These are phyloP conservation scores for Xylariaceae sp. DNA, from an alignment of 2,329 filamentous ascomycete species.

Conservation along the genomic window DNA sequence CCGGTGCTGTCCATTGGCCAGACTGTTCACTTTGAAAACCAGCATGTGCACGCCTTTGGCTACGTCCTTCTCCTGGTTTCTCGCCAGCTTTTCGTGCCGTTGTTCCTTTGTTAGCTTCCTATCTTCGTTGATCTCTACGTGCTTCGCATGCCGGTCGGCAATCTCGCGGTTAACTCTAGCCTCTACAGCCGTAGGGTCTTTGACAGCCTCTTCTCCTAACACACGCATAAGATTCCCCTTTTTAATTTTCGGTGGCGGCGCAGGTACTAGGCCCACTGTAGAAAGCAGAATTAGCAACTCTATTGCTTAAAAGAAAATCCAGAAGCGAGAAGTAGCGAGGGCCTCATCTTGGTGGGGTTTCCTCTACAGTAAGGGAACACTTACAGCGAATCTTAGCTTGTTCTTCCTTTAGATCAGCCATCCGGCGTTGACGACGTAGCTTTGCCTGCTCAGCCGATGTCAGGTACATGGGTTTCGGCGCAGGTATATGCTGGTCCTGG, in stretches of 20 bases:
- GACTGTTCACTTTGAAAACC: conserved; percentile 86
- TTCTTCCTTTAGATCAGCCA: conserved; percentile 92
- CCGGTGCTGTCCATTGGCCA: conserved; percentile 91
- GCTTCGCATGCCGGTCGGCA: conserved; percentile 79
- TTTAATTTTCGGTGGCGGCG: conserved; percentile 94
- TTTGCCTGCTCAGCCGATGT: conserved; percentile 92
- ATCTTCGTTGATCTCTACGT: conserved; percentile 79
- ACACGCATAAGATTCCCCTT: conserved; percentile 98
- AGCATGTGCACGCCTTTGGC: conserved; percentile 83
- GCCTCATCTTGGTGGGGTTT: background rate
- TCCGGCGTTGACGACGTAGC: conserved; percentile 84
- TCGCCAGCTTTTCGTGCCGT: conserved; percentile 78
- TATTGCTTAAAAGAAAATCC: background rate
- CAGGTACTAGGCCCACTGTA: conserved; percentile 78
- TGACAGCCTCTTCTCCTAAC: conserved; percentile 86
- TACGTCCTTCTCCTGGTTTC: conserved; percentile 86
- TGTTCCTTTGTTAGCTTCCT: conserved; percentile 90
- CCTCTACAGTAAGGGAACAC: conserved; percentile 1
- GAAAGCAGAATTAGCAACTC: conserved; percentile 2
- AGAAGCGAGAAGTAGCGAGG: no score
- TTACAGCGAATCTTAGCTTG: conserved; percentile 85
- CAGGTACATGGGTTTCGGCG: conserved; percentile 88
- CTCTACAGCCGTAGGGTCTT: conserved; percentile 96
- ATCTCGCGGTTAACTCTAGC: conserved; percentile 93
- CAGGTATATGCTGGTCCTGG: conserved; percentile 81